phyloP scores from a whole-genome alignment of 176 grass and related monocot genomes.

The Aegilops speltoides region DNA sequence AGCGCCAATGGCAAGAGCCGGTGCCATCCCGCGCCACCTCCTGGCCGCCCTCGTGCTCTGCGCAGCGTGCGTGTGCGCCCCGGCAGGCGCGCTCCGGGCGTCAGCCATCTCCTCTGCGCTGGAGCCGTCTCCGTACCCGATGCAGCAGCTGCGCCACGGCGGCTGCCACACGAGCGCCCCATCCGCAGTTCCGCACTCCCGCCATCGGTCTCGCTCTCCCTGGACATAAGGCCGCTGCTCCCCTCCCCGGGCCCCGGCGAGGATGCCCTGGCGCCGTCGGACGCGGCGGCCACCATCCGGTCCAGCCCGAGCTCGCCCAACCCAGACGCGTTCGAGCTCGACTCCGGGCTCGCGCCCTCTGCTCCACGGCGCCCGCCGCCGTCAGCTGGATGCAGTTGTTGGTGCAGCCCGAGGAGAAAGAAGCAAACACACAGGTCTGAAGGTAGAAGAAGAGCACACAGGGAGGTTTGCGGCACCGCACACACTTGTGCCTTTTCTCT shows the following conservation, averaged over 20 bases:
- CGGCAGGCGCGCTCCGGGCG: neutral
- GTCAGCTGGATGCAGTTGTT: too few species aligned
- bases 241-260: conserved; percentile 31
- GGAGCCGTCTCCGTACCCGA: conserved; percentile 1
- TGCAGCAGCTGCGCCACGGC: conserved; percentile 14
- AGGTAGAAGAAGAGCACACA: too few species aligned
- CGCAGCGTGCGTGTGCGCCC: neutral
- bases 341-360: conserved; percentile 50
- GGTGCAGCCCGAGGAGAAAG: too few species aligned
- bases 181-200: neutral
- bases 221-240: conserved; percentile 53
- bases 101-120: conserved; percentile 67
- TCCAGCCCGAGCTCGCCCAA: conserved; percentile 91
- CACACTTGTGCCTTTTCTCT: too few species aligned
- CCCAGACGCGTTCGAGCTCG: conserved; percentile 65
- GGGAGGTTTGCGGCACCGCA: too few species aligned
- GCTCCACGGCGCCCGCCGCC: conserved; percentile 42
- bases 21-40: neutral
- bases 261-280: conserved; percentile 20
- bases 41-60: neutral
- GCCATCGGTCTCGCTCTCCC: conserved; percentile 37
- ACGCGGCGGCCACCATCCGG: conserved; percentile 54
- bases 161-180: neutral
- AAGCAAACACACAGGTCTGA: too few species aligned
- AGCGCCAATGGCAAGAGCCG: conserved; percentile 20